These are phyloP conservation scores for Alternaria gansuensis DNA, from an alignment of 2,329 filamentous ascomycete genomes.

Conservation along the genomic window DNA sequence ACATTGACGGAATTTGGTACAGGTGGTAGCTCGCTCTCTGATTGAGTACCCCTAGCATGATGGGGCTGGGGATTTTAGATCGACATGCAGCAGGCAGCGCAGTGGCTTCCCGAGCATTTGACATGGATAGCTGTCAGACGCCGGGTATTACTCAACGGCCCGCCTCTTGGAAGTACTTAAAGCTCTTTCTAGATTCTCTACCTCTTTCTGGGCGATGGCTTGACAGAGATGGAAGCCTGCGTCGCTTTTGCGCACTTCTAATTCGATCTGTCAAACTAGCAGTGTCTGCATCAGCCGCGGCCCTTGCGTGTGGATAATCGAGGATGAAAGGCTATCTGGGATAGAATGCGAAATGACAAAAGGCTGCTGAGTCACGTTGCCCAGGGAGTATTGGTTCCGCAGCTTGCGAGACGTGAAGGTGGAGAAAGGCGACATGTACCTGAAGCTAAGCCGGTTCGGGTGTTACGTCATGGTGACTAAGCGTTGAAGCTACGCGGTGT, in stretches of 20 bases:
- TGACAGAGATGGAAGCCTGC: constrained; percentile 4
- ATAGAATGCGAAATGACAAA: background rate
- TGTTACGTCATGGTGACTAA: constrained; percentile 35
- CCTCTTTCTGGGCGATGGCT: constrained; percentile 7
- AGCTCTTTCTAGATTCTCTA: constrained; percentile 17
- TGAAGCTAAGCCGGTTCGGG: constrained; percentile 15
- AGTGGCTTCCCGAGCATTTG: constrained; percentile 20
- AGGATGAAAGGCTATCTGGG: background rate
- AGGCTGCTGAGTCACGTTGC: constrained; percentile 21
- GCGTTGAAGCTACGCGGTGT: constrained; percentile 11
- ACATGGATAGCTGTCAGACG: constrained; percentile 22
- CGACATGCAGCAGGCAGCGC: constrained; percentile 18
- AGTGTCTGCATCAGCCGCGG: constrained; percentile 1
- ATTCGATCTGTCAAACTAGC: constrained; percentile 10
- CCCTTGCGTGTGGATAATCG: background rate
- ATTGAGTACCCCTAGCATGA: constrained; percentile 1
- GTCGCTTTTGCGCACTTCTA: background rate
- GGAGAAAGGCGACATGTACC: constrained; percentile 17
- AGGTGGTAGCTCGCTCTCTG: constrained; percentile 4
- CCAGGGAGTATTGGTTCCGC: constrained; percentile 15
- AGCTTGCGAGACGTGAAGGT: constrained; percentile 19
- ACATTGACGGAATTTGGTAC: background rate
- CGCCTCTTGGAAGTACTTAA: constrained; percentile 17
- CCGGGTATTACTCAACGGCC: constrained; percentile 24
- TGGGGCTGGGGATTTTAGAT: constrained; percentile 18